Conservation (phyloP, 192 early-diverging fungal genomes). For the Phycomyces nitens region DNA sequence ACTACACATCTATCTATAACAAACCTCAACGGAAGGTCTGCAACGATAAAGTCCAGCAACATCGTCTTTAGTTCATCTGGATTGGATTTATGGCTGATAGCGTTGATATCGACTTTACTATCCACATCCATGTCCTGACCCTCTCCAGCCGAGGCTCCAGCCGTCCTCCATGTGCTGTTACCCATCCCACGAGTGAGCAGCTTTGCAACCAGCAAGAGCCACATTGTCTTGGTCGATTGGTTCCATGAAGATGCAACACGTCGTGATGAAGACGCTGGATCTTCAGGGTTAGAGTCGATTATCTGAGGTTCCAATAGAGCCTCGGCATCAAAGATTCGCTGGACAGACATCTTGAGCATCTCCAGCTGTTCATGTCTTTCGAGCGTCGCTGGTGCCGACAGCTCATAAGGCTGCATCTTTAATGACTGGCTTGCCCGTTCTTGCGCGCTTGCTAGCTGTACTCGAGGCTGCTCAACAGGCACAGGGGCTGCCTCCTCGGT, state of each 20-base stretch:
- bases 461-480: background rate
- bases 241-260: slow-evolving; percentile 3
- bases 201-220: slow-evolving; percentile 22
- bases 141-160: background rate
- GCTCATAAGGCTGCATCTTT: slow-evolving; percentile 40
- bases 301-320: background rate
- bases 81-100: slow-evolving; percentile 1
- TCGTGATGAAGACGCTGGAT: slow-evolving; percentile 6
- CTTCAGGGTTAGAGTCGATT: background rate
- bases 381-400: slow-evolving; percentile 13
- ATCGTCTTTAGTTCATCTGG: slow-evolving; percentile 32
- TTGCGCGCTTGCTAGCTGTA: slow-evolving; percentile 18
- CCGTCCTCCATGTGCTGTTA: background rate
- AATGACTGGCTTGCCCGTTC: slow-evolving; percentile 35
- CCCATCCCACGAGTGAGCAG: slow-evolving; percentile 9
- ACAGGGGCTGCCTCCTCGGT: background rate
- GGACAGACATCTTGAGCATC: slow-evolving; percentile 26
- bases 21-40: slow-evolving; percentile 60
- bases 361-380: slow-evolving; percentile 8
- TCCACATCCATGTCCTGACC: background rate
- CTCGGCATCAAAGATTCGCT: slow-evolving; percentile 34
- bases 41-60: slow-evolving; percentile 55
- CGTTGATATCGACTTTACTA: slow-evolving; percentile 1
- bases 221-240: slow-evolving; percentile 6
- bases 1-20: too few relatives aligned